These are phyloP conservation scores for Emiliania huxleyi DNA, from an alignment of 78 protist species.

Conservation along the genomic window DNA sequence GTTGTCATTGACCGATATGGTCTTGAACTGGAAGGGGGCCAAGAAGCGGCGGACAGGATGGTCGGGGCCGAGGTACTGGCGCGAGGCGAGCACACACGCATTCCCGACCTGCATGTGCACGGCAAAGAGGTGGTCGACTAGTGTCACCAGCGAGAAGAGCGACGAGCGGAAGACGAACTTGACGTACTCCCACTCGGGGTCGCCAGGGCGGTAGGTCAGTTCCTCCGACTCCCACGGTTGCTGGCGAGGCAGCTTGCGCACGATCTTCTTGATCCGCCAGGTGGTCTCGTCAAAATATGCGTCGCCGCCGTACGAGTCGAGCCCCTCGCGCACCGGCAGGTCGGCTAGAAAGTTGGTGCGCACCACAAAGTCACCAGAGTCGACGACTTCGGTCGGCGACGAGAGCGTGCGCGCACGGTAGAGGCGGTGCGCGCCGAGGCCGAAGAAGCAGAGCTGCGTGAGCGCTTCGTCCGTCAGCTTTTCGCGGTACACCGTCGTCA, in stretches of 20 bases:
- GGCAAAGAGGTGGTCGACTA: background rate
- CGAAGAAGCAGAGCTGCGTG: background rate
- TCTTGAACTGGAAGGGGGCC: background rate
- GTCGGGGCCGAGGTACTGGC: background rate
- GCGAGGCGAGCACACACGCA: background rate
- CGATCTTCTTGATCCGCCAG: background rate
- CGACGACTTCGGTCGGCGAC: background rate
- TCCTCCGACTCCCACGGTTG: background rate
- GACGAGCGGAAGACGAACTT: background rate
- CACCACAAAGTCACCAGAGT: background rate
- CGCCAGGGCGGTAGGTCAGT: background rate
- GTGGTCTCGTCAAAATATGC: background rate
- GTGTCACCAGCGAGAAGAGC: background rate
- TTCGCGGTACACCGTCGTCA: background rate
- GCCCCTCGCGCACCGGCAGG: background rate
- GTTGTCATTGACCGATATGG: background rate
- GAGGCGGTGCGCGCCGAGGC: conserved; percentile 1
- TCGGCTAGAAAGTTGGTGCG: background rate
- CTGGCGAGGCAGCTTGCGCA: background rate
- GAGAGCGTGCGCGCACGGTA: background rate
- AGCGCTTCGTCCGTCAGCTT: background rate
- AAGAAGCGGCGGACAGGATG: background rate
- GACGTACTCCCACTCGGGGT: background rate
- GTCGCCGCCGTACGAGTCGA: background rate
- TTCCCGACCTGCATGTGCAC: background rate